Conservation (phyloP, 169 alveolate species). For the Plasmodium malariae region DNA sequence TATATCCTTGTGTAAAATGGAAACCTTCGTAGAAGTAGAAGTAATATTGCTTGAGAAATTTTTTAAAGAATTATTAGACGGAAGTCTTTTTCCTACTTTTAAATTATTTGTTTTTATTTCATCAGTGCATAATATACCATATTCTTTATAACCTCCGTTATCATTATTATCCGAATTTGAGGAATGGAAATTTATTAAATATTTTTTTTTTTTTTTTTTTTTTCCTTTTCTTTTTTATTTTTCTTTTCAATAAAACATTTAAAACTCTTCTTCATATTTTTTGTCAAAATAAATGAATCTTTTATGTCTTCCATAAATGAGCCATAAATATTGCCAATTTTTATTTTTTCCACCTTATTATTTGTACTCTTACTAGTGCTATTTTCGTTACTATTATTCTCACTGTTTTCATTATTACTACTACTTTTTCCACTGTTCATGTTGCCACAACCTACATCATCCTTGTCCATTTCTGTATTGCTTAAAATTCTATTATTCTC, state of each 20-base stretch:
- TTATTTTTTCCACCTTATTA: neutral
- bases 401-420: neutral
- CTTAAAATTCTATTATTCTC: neutral
- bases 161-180: neutral
- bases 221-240: constrained; percentile 18
- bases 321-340: constrained; percentile 36
- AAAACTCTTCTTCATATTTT: constrained; percentile 44
- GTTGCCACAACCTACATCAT: neutral
- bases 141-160: neutral
- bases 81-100: neutral
- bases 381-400: neutral
- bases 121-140: neutral
- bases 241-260: constrained; percentile 27
- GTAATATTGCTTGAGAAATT: too few species aligned
- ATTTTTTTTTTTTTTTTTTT: neutral
- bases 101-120: neutral
- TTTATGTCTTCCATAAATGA: constrained; percentile 33
- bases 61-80: neutral
- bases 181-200: neutral
- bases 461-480: neutral
- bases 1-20: too few species aligned
- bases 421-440: neutral
- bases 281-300: constrained; percentile 28
- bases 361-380: neutral
- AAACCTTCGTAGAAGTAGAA: too few species aligned